Evolutionary conservation across 768 basidiomycete genomes (phyloP).

Genomic region (Agaricus blazei): DNA sequence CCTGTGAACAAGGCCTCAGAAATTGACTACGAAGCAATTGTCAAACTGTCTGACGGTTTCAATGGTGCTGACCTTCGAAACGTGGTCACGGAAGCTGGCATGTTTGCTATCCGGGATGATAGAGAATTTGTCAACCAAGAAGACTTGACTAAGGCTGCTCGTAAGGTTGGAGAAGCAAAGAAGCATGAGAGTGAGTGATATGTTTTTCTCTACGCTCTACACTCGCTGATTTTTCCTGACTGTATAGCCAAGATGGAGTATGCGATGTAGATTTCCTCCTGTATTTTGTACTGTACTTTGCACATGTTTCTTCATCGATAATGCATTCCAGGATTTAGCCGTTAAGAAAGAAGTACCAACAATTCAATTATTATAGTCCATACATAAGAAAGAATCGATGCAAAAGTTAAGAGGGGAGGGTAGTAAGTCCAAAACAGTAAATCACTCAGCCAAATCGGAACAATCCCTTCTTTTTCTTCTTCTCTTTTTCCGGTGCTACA

Average conservation of each 20-base stretch:
- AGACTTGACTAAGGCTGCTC: constrained; percentile 91
- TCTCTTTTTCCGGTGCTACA: constrained; percentile 48
- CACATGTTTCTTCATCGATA: constrained; percentile 1
- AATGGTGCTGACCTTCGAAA: constrained; percentile 97
- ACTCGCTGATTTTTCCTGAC: constrained; percentile 3
- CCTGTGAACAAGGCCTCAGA: constrained; percentile 94
- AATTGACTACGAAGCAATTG: constrained; percentile 97
- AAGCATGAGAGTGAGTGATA: constrained; percentile 87
- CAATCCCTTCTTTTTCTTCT: constrained; percentile 73
- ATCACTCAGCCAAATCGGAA: constrained; percentile 50
- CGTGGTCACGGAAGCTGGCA: constrained; percentile 92
- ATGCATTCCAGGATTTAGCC: background rate
- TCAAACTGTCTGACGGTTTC: constrained; percentile 92
- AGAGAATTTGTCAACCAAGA: constrained; percentile 90
- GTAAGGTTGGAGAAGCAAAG: constrained; percentile 95
- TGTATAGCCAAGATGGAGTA: constrained; percentile 51
- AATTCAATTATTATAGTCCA: background rate
- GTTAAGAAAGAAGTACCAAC: too few species aligned
- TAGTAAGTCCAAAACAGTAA: background rate
- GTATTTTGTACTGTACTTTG: constrained; percentile 14
- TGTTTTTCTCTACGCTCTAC: background rate
- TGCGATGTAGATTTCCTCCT: constrained; percentile 27
- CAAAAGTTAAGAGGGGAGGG: background rate
- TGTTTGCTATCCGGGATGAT: constrained; percentile 98
- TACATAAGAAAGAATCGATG: background rate